Base-by-base conservation (phyloP, 140 eudicot genomes). In the Ambrosia hybrid region DNA sequence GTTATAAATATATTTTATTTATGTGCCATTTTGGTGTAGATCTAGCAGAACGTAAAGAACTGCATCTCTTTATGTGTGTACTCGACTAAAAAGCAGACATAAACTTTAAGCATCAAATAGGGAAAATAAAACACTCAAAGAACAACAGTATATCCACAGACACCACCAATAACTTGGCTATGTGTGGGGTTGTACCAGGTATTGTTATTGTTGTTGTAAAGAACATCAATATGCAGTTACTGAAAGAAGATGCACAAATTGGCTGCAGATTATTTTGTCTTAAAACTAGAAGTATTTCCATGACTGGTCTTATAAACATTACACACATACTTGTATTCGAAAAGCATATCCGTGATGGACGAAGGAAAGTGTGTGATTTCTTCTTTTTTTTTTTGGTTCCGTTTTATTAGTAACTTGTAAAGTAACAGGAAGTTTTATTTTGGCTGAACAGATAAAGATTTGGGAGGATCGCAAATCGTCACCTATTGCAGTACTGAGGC, bases 381-480 rank as follows among this genome's bases (percentile, higher is more conserved):
- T 30, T 30, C 34, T 55, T 13, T 53, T 3, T 13, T 53, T 3
- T 58, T 21, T 45, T 37, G 17, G n/a, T 34, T 56, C 10, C 15
- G 12, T 48, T 6, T 26, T 17, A 64, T 13, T 65, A 49, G 21
- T 3, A 46, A 65, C 15, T 6, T 8, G 53, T 39, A 16, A 15
- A 7, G 59, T 30, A 73, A 67, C 55, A 63, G 39, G 71, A 76
- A 16, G n/a, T 12, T 38, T 33, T 51, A 26, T 57, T 70, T 71
- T 61, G 38, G 5, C 21, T 78, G 66, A 71, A 61, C 96, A 94
- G 97, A 94, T 94, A 56, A 94, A 94, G 81, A 88, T 90, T 52
- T 94, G 97, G 99, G 99, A 88, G 67, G 99, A 94, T 63, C 91
- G 90, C 69, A 90, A 88, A 77, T 60, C 83, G 1, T 75, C 36